Base-by-base conservation (phyloP, 2,329 filamentous ascomycete genomes). In the Phaeosphaeriaceae sp. region DNA sequence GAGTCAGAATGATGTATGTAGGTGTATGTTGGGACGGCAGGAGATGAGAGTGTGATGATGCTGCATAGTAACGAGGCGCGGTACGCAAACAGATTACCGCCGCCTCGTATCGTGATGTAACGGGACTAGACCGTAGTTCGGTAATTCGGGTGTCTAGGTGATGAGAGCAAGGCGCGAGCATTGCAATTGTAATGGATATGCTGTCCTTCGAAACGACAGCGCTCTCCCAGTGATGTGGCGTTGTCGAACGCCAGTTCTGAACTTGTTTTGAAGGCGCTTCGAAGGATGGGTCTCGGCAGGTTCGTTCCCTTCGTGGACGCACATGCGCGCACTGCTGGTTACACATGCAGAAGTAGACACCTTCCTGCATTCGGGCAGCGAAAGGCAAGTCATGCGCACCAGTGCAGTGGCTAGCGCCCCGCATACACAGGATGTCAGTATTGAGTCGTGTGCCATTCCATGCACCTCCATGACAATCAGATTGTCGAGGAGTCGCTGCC, bases 311-410 rank as follows among this genome's bases (percentile, higher is more conserved):
- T 9, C n/a, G 13, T 24, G 31, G 40, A 40, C 31, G 36, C 31
- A 22, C 15, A 6, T 41, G 31, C 20, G 9, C 19, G 13, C 21
- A 36, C 20, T 51, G 19, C n/a, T 17, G n/a, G 41, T 27, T 31
- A 44, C 48, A 51, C 21, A 49, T 47, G 41, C 48, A 51, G 25
- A 42, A 33, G 42, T n/a, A 42, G 7, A 33, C 24, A 17, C 27
- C 22, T 51, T 17, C 41, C 42, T 45, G 22, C 36, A 48, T 54
- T 25, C 13, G 33, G 53, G 17, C 36, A 33, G 5, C 1, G 25
- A 51, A 36, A 40, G 47, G 48, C 47, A 56, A 47, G 40, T 40
- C 24, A 47, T 51, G 48, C 48, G 31, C 51, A 22, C 19, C 17
- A 40, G 45, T 42, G 49, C 36, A 44, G 49, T 51, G 19, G 36